Base-by-base conservation (phyloP, 2,329 filamentous ascomycete genomes). In the Microsporum canis region DNA sequence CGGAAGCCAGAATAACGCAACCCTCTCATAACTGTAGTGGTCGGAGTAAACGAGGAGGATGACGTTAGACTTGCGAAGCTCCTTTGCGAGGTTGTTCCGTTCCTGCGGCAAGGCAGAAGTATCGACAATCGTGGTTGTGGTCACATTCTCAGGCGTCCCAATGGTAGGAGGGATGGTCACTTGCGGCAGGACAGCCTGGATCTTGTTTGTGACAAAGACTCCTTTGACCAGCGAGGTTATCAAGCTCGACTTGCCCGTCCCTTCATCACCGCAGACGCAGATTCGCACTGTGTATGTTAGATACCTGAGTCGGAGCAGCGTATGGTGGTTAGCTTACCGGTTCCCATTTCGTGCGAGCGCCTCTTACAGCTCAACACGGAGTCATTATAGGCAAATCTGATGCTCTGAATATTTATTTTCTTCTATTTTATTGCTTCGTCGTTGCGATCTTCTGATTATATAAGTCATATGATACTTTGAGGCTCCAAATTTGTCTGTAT, bases 1-100 rank as follows among this genome's bases (percentile, higher is more conserved):
- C 8, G 94, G 94, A 83, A 99, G 88, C 94, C 94, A 99, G 75
- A 97, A 99, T 53, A 99, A 80, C 2, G 92, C 94, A 2, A 99
- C 91, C 41, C 94, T 82, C 73, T 99, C 94, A 77, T 97, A 99
- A 80, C 91, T 97, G 79, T 99, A 99, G 76, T 97, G 92, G 73
- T 99, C 94, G 66, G 91, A 91, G 75, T 99, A 99, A 60, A 99
- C 91, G 49, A 99, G 84, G 17, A 97, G 81, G 65, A 99, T 97
- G 66, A 96, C 92, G 72, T 96, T 99, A 70, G 88, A 94, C 74
- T 96, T 96, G 65, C 94, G 86, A 64, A 99, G 91, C 77, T 97
- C 94, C 72, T 94, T 94, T 64, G 91, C 88, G 62, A 99, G 80
- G 17, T 87, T 91, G 63, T 88, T 89, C 66, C 94, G 87, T 72